Evolutionary conservation across 108 stramenopile species (phyloP).

Genomic region (Fistulifera solaris): DNA sequence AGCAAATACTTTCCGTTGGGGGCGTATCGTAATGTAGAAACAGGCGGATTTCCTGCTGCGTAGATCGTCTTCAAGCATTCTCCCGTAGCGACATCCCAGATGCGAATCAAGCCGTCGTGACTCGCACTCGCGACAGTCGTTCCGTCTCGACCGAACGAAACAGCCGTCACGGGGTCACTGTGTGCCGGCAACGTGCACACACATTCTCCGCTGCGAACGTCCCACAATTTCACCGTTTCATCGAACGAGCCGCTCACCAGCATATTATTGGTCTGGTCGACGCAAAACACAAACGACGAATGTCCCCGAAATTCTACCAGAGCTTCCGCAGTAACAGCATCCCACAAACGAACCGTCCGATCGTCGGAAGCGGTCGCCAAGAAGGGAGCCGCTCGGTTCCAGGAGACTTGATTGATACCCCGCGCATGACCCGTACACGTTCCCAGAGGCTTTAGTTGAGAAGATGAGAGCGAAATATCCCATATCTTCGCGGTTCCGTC

Average conservation of each 20-base stretch:
- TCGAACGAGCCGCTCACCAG: constrained; percentile 83
- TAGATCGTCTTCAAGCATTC: constrained; percentile 93
- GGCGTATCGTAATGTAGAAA: constrained; percentile 68
- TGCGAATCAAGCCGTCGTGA: constrained; percentile 88
- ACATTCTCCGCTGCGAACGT: constrained; percentile 85
- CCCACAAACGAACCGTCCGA: constrained; percentile 86
- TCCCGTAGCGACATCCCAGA: constrained; percentile 94
- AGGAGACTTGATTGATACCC: constrained; percentile 83
- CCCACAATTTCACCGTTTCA: constrained; percentile 94
- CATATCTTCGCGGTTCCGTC: constrained; percentile 73
- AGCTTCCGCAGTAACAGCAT: constrained; percentile 65
- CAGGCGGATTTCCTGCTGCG: constrained; percentile 84
- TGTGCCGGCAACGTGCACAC: constrained; percentile 89
- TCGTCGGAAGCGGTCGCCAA: constrained; percentile 88
- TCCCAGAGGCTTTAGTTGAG: constrained; percentile 14
- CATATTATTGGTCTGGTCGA: constrained; percentile 76
- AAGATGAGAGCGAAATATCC: constrained; percentile 27
- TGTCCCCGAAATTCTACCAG: constrained; percentile 87
- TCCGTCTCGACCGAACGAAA: constrained; percentile 83
- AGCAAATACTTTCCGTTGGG: constrained; percentile 90
- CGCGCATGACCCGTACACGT: constrained; percentile 58
- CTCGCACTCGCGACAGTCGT: constrained; percentile 72
- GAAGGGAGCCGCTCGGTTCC: constrained; percentile 50
- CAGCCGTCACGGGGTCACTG: constrained; percentile 91
- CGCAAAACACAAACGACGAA: constrained; percentile 85